Base-by-base conservation (phyloP, 1,284 basidiomycete genomes). In the Stereum hirsutum region DNA sequence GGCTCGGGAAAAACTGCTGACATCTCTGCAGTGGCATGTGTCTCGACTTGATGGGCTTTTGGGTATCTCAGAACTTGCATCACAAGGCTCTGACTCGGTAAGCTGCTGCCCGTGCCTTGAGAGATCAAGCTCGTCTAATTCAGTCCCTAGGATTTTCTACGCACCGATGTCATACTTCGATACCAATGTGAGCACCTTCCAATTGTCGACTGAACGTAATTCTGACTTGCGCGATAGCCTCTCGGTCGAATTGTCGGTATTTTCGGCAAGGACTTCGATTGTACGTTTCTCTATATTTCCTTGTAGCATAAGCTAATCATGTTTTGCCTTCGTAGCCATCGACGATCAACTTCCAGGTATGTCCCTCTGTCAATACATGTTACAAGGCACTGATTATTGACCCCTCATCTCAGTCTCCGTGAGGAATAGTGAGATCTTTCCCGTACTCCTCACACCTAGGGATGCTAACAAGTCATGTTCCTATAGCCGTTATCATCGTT, bases 81-180 rank as follows among this genome's bases (percentile, higher is more conserved):
- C 52, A 58, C 12, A 59, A 35, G 56, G 41, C 25, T 54, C 46
- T 15, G 6, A 39, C 11, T n/a, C n/a, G n/a, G n/a, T n/a, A n/a
- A n/a, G n/a, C n/a, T n/a, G n/a, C n/a, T n/a, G n/a, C n/a, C n/a
- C n/a, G n/a, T n/a, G n/a, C n/a, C n/a, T n/a, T n/a, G n/a, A n/a
- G n/a, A n/a, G n/a, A n/a, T n/a, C n/a, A n/a, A n/a, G n/a, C n/a
- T n/a, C n/a, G n/a, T n/a, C n/a, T n/a, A n/a, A n/a, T n/a, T n/a
- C n/a, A n/a, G n/a, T n/a, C n/a, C n/a, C n/a, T 8, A 35, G 21
- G 10, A 35, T 28, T 34, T 8, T 24, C 19, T 5, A 31, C 20
- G 82, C 86, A 1, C 89, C 89, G 0, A 90, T 90, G 80, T 77
- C 77, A 4, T 92, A 91, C 69, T 93, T 91, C 55, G 91, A 94